Evolutionary conservation across 768 basidiomycete genomes (phyloP).

Genomic region (Pulveroboletus sp.): DNA sequence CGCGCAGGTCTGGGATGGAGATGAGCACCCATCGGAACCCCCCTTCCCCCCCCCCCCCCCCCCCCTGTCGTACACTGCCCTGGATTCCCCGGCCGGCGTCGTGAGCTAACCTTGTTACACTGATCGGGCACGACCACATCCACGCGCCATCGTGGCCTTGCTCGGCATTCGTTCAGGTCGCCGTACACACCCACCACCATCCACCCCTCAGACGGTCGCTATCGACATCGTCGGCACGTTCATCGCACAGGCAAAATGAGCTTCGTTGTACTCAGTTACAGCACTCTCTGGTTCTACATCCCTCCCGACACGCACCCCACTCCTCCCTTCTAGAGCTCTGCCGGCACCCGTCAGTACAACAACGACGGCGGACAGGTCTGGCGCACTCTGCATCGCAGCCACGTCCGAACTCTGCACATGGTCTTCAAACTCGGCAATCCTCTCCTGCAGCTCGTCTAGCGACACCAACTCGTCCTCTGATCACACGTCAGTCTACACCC

Average conservation of each 20-base stretch:
- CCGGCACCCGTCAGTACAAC: slow-evolving; percentile 1
- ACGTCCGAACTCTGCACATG: slow-evolving; percentile 89
- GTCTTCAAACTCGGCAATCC: slow-evolving; percentile 79
- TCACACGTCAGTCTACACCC: neutral
- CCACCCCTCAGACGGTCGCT: slow-evolving; percentile 1
- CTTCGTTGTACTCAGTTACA: neutral
- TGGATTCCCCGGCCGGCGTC: slow-evolving; percentile 17
- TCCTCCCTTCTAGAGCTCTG: slow-evolving; percentile 20
- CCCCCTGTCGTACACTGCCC: slow-evolving; percentile 15
- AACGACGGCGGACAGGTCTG: neutral
- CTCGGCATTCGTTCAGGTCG: slow-evolving; percentile 12
- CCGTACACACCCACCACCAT: slow-evolving; percentile 13
- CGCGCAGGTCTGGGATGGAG: slow-evolving; percentile 4
- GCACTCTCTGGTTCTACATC: neutral
- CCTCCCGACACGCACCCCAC: neutral
- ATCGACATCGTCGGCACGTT: too few relatives aligned
- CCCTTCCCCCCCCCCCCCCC: too few relatives aligned
- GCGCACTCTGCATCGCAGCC: slow-evolving; percentile 87
- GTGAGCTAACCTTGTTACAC: slow-evolving; percentile 32
- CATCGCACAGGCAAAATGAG: too few relatives aligned
- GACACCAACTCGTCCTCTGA: slow-evolving; percentile 95
- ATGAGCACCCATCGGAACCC: neutral
- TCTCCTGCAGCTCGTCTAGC: slow-evolving; percentile 88
- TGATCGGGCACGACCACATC: slow-evolving; percentile 14
- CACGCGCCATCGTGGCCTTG: neutral